Evolutionary conservation across 2,329 filamentous ascomycete species (phyloP).

Genomic region (Acephala macrosclerotiorum): DNA sequence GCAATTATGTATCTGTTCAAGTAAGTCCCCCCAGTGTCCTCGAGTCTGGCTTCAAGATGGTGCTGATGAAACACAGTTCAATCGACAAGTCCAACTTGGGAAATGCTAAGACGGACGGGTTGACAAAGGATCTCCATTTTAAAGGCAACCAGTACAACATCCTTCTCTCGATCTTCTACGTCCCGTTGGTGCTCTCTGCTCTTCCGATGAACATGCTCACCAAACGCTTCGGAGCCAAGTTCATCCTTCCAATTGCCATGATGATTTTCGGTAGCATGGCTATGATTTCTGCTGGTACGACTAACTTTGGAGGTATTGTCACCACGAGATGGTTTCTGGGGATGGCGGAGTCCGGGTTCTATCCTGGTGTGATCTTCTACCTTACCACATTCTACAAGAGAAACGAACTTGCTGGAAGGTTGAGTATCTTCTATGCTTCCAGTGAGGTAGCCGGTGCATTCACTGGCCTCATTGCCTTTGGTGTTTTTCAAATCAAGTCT

Average conservation of each 20-base stretch:
- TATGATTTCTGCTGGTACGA: conserved; percentile 55
- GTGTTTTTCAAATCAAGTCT: conserved; percentile 46
- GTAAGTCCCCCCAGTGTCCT: conserved; percentile 37
- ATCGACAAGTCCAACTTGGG: conserved; percentile 48
- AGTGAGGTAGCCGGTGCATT: conserved; percentile 59
- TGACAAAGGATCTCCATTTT: conserved; percentile 48
- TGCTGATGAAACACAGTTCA: conserved; percentile 23
- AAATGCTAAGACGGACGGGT: conserved; percentile 54
- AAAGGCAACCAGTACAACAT: conserved; percentile 64
- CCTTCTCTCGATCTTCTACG: conserved; percentile 66
- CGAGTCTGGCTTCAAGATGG: background rate
- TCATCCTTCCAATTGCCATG: conserved; percentile 47
- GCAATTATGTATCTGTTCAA: conserved; percentile 53
- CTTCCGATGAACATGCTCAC: conserved; percentile 21
- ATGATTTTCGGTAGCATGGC: conserved; percentile 57
- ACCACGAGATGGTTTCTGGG: conserved; percentile 58
- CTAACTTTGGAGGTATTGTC: conserved; percentile 56
- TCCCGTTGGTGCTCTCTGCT: conserved; percentile 68
- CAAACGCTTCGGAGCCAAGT: conserved; percentile 52
- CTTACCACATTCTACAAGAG: conserved; percentile 70
- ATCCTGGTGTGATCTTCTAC: conserved; percentile 63
- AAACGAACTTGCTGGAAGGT: conserved; percentile 57
- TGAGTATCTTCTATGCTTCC: conserved; percentile 57
- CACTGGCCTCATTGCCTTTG: conserved; percentile 60
- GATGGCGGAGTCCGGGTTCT: conserved; percentile 58